Evolutionary conservation across 495 filamentous ascomycete species (phyloP).

Genomic region (Aspergillus nidulans): DNA sequence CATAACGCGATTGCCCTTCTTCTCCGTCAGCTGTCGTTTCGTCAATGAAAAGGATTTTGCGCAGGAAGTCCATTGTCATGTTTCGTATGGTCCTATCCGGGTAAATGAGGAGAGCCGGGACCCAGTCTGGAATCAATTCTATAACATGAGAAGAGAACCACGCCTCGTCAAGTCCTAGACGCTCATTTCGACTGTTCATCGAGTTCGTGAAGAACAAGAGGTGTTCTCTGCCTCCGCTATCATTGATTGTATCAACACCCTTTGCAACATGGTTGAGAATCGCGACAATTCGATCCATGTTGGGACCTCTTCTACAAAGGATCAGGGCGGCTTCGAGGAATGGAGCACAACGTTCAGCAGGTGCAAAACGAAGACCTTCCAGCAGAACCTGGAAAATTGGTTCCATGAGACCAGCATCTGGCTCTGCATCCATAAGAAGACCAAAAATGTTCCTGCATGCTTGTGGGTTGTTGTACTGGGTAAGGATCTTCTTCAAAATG

Average conservation of each 20-base stretch:
- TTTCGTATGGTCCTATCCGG: conserved; percentile 51
- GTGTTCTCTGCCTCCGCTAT: conserved; percentile 54
- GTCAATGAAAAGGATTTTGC: conserved; percentile 49
- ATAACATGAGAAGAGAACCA: conserved; percentile 44
- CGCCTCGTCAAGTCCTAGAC: conserved; percentile 25
- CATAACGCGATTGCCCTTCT: conserved; percentile 21
- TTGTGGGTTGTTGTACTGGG: conserved; percentile 27
- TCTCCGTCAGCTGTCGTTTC: conserved; percentile 28
- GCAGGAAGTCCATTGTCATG: conserved; percentile 52
- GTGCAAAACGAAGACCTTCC: conserved; percentile 51
- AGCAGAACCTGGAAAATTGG: conserved; percentile 45
- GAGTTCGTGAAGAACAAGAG: conserved; percentile 53
- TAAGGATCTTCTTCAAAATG: conserved; percentile 44
- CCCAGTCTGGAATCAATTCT: conserved; percentile 59
- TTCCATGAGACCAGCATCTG: conserved; percentile 34
- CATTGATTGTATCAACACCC: conserved; percentile 34
- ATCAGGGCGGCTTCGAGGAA: conserved; percentile 48
- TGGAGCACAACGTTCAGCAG: conserved; percentile 50
- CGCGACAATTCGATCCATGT: conserved; percentile 31
- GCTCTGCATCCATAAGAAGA: conserved; percentile 43
- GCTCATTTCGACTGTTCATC: conserved; percentile 35
- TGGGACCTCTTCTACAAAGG: conserved; percentile 44
- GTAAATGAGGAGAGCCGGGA: conserved; percentile 62
- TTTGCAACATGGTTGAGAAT: conserved; percentile 43
- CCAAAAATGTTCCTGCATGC: conserved; percentile 37